phyloP scores from a whole-genome alignment of 257 asterid species.

The Solanum chilense region DNA sequence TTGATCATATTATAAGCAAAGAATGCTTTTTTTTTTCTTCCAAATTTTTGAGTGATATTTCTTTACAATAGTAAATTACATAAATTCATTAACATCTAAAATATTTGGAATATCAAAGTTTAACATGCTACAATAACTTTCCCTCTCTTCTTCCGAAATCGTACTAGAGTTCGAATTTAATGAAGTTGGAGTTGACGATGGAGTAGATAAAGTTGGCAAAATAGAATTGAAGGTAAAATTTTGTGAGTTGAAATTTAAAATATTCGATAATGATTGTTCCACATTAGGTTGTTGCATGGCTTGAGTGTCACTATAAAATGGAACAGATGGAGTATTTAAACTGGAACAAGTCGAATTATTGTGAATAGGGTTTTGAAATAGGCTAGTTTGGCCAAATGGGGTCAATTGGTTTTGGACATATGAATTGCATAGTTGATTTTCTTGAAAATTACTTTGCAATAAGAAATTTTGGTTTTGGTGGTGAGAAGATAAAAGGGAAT shows the following conservation, averaged over 20 bases:
- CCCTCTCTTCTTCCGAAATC: constrained; percentile 43
- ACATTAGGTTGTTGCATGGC: constrained; percentile 25
- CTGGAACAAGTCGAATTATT: constrained; percentile 1
- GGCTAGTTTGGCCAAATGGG: constrained; percentile 13
- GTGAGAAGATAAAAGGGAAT: constrained; percentile 29
- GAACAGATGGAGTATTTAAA: background rate
- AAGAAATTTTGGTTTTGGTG: constrained; percentile 15
- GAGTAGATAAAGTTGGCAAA: constrained; percentile 49
- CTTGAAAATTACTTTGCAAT: constrained; percentile 16
- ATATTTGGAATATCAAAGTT: constrained; percentile 41
- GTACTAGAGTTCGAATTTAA: constrained; percentile 33
- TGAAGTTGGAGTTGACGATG: constrained; percentile 54
- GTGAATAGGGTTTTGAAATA: constrained; percentile 23
- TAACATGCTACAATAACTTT: constrained; percentile 46
- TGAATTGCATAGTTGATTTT: constrained; percentile 5
- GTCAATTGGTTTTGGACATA: constrained; percentile 12
- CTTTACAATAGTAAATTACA: constrained; percentile 10
- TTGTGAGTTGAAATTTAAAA: constrained; percentile 20
- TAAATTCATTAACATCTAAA: constrained; percentile 35
- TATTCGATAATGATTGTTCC: constrained; percentile 2
- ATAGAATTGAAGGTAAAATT: constrained; percentile 8
- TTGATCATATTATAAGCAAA: background rate
- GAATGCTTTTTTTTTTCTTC: background rate
- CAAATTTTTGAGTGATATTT: background rate
- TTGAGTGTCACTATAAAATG: constrained; percentile 7